Evolutionary conservation across 495 filamentous ascomycete species (phyloP), one percentile per base, ranked within the genome.

Genomic region (Penicillium dipodomyicola): DNA sequence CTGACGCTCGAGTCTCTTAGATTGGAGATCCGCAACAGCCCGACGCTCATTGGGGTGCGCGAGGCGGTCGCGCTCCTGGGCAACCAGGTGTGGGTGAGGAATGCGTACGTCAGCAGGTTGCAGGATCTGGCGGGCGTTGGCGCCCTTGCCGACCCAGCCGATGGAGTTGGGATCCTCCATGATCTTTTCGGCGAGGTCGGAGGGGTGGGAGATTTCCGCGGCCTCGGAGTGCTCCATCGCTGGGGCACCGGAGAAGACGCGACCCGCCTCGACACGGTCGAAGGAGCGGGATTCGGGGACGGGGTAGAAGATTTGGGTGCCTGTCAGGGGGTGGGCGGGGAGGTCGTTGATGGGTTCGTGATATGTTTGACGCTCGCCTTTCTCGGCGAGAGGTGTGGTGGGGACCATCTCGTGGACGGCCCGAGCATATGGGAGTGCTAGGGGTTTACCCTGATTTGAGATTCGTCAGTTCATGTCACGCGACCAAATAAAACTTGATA

Each of bases 291-390:
- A 96, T 72, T 98, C 94, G 10, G 94, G 88, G 45, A 87, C 84
- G 4, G 95, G 94, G 69, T 90, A 82, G 74, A 97, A 98, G 40
- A 96, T 82, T 75, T 97, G 94, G 54, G 87, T 81, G 46, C 81
- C 80, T 0, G 94, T 96, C 46, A 83, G 70, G 27, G 83, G 82
- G 72, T 97, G 92, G 29, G 91, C 85, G 54, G 87, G 87, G 8
- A 98, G 82, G 66, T 96, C 92, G 72, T 96, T 96, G 71, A 96
- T 93, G 45, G 87, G 78, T 78, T 98, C 94, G 67, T 95, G 91
- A 2, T 74, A 72, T 30, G 42, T 9, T 56, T 64, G 45, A 39
- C 54, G 58, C 64, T 61, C 35, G 47, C 61, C 59, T 7, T 67
- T 32, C 7, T 65, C 53, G 32, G 71, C 58, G 17, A 76, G 64